Conservation (phyloP, 73 alveolate species). For the Paraurostyla sp. region DNA sequence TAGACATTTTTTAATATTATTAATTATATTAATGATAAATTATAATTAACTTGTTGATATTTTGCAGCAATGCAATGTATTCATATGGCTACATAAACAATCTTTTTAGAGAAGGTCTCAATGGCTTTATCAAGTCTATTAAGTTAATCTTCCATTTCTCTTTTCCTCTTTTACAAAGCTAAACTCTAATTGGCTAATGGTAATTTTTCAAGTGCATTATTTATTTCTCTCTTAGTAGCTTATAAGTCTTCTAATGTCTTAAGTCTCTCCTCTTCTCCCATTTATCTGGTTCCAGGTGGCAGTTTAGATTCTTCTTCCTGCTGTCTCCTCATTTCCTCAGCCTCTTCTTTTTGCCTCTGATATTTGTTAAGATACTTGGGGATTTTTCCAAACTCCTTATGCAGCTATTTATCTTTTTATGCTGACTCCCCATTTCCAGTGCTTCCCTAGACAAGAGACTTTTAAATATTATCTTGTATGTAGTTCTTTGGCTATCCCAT, state of each 20-base stretch:
- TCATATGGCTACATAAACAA: slow-evolving; percentile 79
- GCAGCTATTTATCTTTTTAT: not conserved
- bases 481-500: slow-evolving; percentile 25
- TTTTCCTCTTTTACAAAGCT: slow-evolving; percentile 77
- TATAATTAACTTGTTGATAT: not conserved
- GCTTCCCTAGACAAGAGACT: too few relatives aligned
- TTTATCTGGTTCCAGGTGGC: slow-evolving; percentile 91
- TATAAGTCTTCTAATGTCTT: slow-evolving; percentile 81
- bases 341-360: slow-evolving; percentile 79
- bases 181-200: slow-evolving; percentile 87
- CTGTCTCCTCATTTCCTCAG: slow-evolving; percentile 68
- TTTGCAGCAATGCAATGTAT: not conserved
- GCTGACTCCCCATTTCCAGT: not conserved
- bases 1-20: slow-evolving; percentile 30
- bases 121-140: slow-evolving; percentile 90
- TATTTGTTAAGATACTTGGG: slow-evolving; percentile 84
- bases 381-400: slow-evolving; percentile 84
- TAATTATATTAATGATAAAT: not conserved
- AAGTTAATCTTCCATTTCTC: slow-evolving; percentile 87
- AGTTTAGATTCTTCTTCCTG: slow-evolving; percentile 79
- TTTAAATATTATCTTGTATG: slow-evolving; percentile 44
- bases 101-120: slow-evolving; percentile 86
- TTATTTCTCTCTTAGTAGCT: slow-evolving; percentile 82
- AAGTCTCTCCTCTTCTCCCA: slow-evolving; percentile 91
- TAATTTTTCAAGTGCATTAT: slow-evolving; percentile 73